Base-by-base conservation (phyloP, 2,329 filamentous ascomycete genomes). In the Colletotrichum noveboracense region DNA sequence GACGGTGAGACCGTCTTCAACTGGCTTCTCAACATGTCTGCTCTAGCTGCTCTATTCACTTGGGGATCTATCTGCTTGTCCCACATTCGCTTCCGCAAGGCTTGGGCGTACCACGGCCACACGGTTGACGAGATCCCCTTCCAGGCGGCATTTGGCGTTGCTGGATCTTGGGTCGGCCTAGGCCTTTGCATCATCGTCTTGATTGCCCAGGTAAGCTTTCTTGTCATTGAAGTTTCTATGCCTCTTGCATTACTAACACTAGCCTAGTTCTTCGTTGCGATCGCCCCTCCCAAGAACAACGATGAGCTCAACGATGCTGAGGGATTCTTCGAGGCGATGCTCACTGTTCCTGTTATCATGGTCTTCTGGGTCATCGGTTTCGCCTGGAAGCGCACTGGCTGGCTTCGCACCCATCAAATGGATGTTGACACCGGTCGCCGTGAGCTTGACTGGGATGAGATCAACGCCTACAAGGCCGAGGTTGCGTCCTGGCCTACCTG, bases 1-100 rank as follows among this genome's bases (percentile, higher is more conserved):
- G 84, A 84, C 2, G 89, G 90, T 26, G 81, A 80, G 2, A 84
- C 83, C 1, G 88, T 94, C 26, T 93, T 94, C 74, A 86, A 89
- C 79, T 94, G 93, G 93, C 88, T 95, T 5, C 87, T 91, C 30
- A 90, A 92, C 10, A 85, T 94, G 18, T 93, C 92, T 0, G 93
- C 91, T 67, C 86, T 94, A 6, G 89, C 90, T 13, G 90, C 91
- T 14, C 87, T 94, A 58, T 94, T 93, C 82, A 92, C 92, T 13
- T 95, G 93, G 93, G 92, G 89, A 21, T 93, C 91, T 52, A 93
- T 94, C 79, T 94, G 92, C 79, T 84, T 93, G 5, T 88, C 91
- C 4, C 93, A 94, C 79, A 93, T 94, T 80, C 91, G 93, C 24
- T 94, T 94, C 88, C 91, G 93, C 43, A 80, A 83, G 4, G 93